Percentiles rank a stretch among this genome's conserved stretches.
Evolutionary conservation across 306 rosid genomes (phyloP).

Genomic region (Dryas alaskensis): DNA sequence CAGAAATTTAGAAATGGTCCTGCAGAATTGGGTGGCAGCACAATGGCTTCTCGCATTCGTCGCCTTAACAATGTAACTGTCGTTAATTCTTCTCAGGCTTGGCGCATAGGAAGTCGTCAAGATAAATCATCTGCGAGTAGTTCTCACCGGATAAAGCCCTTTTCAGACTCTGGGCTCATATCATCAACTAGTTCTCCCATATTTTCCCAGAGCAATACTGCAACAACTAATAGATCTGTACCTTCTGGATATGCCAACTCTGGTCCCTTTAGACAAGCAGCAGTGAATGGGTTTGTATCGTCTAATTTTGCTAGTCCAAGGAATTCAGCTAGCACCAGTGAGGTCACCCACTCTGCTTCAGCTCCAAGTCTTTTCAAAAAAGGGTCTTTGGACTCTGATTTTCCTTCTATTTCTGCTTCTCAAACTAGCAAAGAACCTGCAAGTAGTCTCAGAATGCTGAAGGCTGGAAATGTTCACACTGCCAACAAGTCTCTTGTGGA

Average conservation of each 20-base stretch:
- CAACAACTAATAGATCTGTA: not conserved
- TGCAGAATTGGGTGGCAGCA: slow-evolving; percentile 45
- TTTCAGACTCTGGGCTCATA: slow-evolving; percentile 22
- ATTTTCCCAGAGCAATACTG: slow-evolving; percentile 5
- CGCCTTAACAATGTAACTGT: slow-evolving; percentile 50
- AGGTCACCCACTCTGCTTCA: slow-evolving; percentile 65
- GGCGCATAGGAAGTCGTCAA: slow-evolving; percentile 67
- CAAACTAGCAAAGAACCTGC: slow-evolving; percentile 45
- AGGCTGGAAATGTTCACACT: slow-evolving; percentile 55
- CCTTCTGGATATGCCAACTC: not conserved
- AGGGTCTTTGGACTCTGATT: slow-evolving; percentile 52
- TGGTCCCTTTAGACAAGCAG: slow-evolving; percentile 6
- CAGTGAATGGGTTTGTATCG: slow-evolving; percentile 3
- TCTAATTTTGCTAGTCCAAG: slow-evolving; percentile 8
- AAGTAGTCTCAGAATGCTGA: slow-evolving; percentile 40
- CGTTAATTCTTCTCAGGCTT: slow-evolving; percentile 58
- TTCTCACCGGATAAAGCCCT: slow-evolving; percentile 18
- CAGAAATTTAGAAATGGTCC: slow-evolving; percentile 47
- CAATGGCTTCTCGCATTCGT: slow-evolving; percentile 85
- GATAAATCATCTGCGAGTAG: slow-evolving; percentile 40
- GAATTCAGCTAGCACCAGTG: slow-evolving; percentile 25
- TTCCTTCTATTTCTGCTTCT: slow-evolving; percentile 71
- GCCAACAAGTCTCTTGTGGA: slow-evolving; percentile 90
- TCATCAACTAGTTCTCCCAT: slow-evolving; percentile 20
- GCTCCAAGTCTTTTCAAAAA: slow-evolving; percentile 61